These are phyloP conservation scores for Backusella psychrophila DNA, from an alignment of 192 early-diverging fungal genomes.

Conservation along the genomic window DNA sequence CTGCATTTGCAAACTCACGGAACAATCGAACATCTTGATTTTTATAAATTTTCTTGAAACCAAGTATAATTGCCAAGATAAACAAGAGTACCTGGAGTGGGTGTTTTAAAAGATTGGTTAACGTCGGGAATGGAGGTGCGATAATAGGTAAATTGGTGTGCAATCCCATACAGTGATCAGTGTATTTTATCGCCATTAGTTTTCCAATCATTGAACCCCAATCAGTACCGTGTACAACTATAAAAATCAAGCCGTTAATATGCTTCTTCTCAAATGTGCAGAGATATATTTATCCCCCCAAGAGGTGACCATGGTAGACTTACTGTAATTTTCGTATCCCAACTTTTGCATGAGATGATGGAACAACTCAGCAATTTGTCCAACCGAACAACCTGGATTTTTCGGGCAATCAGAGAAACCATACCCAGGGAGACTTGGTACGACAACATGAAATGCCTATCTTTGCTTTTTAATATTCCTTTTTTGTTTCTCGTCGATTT, in stretches of 20 bases:
- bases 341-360: constrained; percentile 30
- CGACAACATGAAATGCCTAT: constrained; percentile 56
- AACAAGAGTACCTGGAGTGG: constrained; percentile 10
- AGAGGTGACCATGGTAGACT: background rate
- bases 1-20: background rate
- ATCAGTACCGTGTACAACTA: constrained; percentile 26
- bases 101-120: background rate
- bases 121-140: constrained; percentile 7
- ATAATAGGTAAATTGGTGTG: constrained; percentile 12
- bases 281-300: too few relatives aligned
- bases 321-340: constrained; percentile 21
- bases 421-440: constrained; percentile 64
- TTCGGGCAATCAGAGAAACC: constrained; percentile 47
- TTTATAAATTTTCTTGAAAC: constrained; percentile 6
- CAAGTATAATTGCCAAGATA: constrained; percentile 1
- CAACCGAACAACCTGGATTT: constrained; percentile 9
- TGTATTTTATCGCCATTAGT: background rate
- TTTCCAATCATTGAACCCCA: constrained; percentile 25
- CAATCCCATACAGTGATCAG: constrained; percentile 12
- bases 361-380: constrained; percentile 12
- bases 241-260: too few relatives aligned
- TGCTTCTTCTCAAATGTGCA: too few relatives aligned
- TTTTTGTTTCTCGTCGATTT: too few relatives aligned
- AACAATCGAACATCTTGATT: background rate
- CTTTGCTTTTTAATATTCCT: background rate